Evolutionary conservation across 371 early-diverging fungal genomes (phyloP).

Genomic region (Apophysomyces elegans): DNA sequence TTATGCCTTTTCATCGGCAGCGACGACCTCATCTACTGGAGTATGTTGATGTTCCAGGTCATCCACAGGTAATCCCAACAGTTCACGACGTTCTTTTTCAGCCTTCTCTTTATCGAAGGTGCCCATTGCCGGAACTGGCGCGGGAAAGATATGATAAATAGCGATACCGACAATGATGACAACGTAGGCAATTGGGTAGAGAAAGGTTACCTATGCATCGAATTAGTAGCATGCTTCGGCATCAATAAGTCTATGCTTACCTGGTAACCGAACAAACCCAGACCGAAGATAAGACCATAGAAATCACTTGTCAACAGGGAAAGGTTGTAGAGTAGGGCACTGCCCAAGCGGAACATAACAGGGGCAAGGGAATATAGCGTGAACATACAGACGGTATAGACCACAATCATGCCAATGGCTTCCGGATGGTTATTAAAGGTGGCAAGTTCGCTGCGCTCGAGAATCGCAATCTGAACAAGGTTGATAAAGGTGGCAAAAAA

Average conservation of each 20-base stretch:
- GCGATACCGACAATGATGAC: slow-evolving; percentile 65
- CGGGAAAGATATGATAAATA: slow-evolving; percentile 65
- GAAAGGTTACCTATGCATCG: slow-evolving; percentile 41
- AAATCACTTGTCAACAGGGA: slow-evolving; percentile 80
- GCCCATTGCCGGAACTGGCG: slow-evolving; percentile 40
- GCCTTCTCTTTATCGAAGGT: slow-evolving; percentile 23
- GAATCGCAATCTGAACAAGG: slow-evolving; percentile 65
- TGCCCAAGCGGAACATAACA: slow-evolving; percentile 66
- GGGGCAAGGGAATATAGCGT: slow-evolving; percentile 71
- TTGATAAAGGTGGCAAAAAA: slow-evolving; percentile 74
- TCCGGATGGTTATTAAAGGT: slow-evolving; percentile 34
- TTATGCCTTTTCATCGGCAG: background rate
- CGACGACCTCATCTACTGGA: background rate
- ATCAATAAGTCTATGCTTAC: slow-evolving; percentile 26
- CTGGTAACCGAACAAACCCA: slow-evolving; percentile 63
- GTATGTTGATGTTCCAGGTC: slow-evolving; percentile 19
- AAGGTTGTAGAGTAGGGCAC: slow-evolving; percentile 79
- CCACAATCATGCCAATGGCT: slow-evolving; percentile 58
- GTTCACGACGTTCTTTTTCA: slow-evolving; percentile 18
- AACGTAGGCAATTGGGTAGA: slow-evolving; percentile 72
- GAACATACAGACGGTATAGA: slow-evolving; percentile 71
- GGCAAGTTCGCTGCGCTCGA: slow-evolving; percentile 59
- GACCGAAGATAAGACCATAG: slow-evolving; percentile 72
- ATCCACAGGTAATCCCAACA: slow-evolving; percentile 16
- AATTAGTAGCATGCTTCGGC: background rate